These are phyloP conservation scores for Oryza punctata DNA, from an alignment of 176 grass and related monocot species.

Conservation along the genomic window DNA sequence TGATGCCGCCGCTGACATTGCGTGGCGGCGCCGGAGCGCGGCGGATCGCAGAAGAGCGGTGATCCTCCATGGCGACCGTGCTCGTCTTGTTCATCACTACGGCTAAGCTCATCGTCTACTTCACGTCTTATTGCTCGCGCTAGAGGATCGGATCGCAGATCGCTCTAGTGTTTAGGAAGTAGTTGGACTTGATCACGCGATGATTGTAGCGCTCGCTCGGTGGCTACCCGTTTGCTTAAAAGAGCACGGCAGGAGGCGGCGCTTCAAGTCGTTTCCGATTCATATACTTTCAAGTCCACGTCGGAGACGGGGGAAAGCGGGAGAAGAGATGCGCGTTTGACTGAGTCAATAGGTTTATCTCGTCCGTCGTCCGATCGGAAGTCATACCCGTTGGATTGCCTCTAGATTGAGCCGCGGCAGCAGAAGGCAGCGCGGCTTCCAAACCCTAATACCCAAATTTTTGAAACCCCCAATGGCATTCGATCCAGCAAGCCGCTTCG, in stretches of 20 bases:
- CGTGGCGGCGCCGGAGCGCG: not conserved
- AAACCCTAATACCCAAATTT: no score
- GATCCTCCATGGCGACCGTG: not conserved
- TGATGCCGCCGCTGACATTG: not conserved
- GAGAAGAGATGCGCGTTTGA: no score
- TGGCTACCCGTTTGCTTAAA: not conserved
- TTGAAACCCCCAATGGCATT: no score
- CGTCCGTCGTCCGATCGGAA: no score
- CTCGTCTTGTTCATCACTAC: not conserved
- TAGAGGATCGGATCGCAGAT: not conserved
- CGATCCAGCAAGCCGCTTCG: no score
- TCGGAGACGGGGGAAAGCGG: not conserved
- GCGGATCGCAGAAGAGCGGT: not conserved
- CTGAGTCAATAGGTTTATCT: no score
- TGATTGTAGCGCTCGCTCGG: not conserved
- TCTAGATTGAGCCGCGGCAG: no score
- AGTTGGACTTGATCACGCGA: not conserved
- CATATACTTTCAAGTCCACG: not conserved
- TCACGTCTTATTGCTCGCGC: not conserved
- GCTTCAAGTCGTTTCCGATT: not conserved
- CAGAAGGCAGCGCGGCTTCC: no score
- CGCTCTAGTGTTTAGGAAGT: not conserved
- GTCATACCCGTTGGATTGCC: no score
- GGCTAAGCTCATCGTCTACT: not conserved
- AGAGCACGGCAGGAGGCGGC: not conserved